Conservation (phyloP, 768 basidiomycete species). For the Boletus patriciae region DNA sequence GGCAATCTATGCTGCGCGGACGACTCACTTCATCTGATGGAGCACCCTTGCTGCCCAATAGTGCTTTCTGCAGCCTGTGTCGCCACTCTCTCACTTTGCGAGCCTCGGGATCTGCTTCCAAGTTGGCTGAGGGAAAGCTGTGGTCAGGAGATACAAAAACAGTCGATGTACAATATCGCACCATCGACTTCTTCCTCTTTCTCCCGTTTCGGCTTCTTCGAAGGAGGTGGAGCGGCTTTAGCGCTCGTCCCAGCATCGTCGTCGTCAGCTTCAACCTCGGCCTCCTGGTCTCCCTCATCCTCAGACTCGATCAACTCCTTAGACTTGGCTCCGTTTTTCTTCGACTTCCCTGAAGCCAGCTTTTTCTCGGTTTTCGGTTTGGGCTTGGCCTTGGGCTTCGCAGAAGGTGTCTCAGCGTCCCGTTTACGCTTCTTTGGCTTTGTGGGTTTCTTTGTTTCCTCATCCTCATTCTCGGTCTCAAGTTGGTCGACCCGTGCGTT, state of each 20-base stretch:
- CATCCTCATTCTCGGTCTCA: conserved; percentile 51
- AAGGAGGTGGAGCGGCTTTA: conserved; percentile 58
- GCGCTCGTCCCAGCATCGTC: conserved; percentile 50
- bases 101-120: conserved; percentile 60
- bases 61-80: conserved; percentile 86
- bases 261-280: conserved; percentile 47
- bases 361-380: conserved; percentile 49
- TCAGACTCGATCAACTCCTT: conserved; percentile 67
- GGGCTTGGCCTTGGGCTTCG: conserved; percentile 42
- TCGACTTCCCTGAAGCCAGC: conserved; percentile 33
- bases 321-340: conserved; percentile 61
- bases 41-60: conserved; percentile 62
- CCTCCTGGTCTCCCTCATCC: conserved; percentile 53
- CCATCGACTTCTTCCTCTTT: conserved; percentile 65
- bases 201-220: conserved; percentile 61
- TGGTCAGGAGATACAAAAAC: conserved; percentile 7
- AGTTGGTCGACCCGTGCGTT: conserved; percentile 70
- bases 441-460: conserved; percentile 46
- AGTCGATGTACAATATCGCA: conserved; percentile 33
- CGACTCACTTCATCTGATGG: conserved; percentile 64
- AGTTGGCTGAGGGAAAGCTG: conserved; percentile 33
- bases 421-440: conserved; percentile 63
- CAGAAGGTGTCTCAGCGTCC: conserved; percentile 48
- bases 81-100: conserved; percentile 86
- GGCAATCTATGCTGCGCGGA: neutral